Base-by-base conservation (phyloP, 2,329 filamentous ascomycete genomes). In the Neofusicoccum sp. region DNA sequence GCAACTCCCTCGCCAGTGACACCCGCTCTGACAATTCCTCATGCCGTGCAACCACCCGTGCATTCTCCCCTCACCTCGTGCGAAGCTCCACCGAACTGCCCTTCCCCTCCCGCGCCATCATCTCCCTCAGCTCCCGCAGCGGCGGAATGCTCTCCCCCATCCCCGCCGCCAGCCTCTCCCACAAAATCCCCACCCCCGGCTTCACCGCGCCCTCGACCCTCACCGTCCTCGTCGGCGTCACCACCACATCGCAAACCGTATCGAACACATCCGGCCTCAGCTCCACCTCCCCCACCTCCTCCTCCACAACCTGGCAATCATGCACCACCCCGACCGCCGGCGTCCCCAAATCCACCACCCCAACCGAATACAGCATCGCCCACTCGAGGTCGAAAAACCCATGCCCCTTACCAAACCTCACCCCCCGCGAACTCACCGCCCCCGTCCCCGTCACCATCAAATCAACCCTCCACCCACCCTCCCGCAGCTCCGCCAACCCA, bases 301-400 rank as follows among this genome's bases (percentile, higher is more conserved):
- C 70, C 22, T 76, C 71, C 29, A 81, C 67, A 8, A 80, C 71
- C 67, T 81, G 79, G 61, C 77, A 80, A 16, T 74, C 71, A 66
- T 81, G 79, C 6, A 76, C 78, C 5, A 80, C 61, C 5, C 73
- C 75, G 1, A 76, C 68, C 2, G 75, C 74, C 0, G 69, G 67
- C 4, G 73, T 72, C 2, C 65, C 49, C 5, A 52, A 12, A 4
- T 59, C 61, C 6, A 80, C 68, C 9, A 74, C 65, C 4, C 73
- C 71, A 11, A 77, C 66, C 16, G 74, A 71, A 31, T 70, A 72
- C 31, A 81, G 67, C 67, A 81, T 74, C 1, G 70, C 76, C 77
- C 77, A 81, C 62, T 79, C 78, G 6, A 81, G 70, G 50, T 81
- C 78, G 48, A 81, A 80, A 48, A 77, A 73, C 9, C 76, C 73